Evolutionary conservation across 2,329 filamentous ascomycete species (phyloP).

Genomic region (Colletotrichum higginsianum): DNA sequence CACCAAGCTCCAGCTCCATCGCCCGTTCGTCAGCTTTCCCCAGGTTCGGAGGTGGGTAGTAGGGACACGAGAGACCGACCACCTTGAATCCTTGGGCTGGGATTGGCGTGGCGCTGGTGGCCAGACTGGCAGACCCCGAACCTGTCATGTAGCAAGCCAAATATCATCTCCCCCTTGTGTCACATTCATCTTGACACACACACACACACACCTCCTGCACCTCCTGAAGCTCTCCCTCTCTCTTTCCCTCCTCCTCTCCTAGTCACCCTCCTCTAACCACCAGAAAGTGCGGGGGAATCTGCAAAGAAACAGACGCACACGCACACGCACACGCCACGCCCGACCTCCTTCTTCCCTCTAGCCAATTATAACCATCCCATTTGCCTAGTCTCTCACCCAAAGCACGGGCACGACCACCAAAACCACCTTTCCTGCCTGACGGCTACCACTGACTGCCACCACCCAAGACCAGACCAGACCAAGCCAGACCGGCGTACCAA

Average conservation of each 20-base stretch:
- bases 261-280: constrained; percentile 15
- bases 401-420: constrained; percentile 38
- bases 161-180: constrained; percentile 34
- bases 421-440: constrained; percentile 16
- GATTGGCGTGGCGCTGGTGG: constrained; percentile 34
- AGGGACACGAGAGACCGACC: background rate
- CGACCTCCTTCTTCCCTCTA: constrained; percentile 24
- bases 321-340: constrained; percentile 34
- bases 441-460: constrained; percentile 23
- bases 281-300: constrained; percentile 38
- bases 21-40: constrained; percentile 37
- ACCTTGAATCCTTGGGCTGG: constrained; percentile 3
- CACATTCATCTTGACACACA: constrained; percentile 32
- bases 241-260: background rate
- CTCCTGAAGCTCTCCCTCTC: constrained; percentile 37
- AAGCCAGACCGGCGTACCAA: constrained; percentile 8
- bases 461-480: constrained; percentile 7
- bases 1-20: constrained; percentile 31
- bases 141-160: constrained; percentile 28
- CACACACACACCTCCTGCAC: constrained; percentile 31
- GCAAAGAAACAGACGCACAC: constrained; percentile 22
- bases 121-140: constrained; percentile 20
- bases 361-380: constrained; percentile 41
- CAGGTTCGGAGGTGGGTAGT: constrained; percentile 19
- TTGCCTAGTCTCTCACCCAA: constrained; percentile 22